phyloP scores from a whole-genome alignment of 805 yeast species.

The Priceomyces castillae region DNA sequence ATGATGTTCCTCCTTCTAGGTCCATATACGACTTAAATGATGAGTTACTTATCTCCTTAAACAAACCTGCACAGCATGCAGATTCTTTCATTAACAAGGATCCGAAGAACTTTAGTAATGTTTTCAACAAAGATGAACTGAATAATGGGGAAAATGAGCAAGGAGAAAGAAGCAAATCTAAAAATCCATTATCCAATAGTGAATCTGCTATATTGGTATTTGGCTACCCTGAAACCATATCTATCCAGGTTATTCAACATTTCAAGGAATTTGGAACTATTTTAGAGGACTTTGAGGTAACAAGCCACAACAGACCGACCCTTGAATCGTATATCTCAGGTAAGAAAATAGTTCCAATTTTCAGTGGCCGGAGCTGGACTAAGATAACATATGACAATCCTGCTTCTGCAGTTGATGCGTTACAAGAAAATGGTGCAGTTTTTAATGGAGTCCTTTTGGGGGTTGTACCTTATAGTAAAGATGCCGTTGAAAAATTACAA shows the following conservation, averaged over 20 bases:
- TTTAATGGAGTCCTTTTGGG: conserved; percentile 66
- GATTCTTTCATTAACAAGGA: conserved; percentile 45
- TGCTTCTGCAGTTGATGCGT: conserved; percentile 74
- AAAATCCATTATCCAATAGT: conserved; percentile 25
- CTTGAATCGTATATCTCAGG: conserved; percentile 3
- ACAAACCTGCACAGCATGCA: conserved; percentile 33
- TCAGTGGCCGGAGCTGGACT: conserved; percentile 88
- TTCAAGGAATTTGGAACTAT: conserved; percentile 79
- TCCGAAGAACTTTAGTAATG: conserved; percentile 45
- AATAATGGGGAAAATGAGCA: conserved; percentile 7
- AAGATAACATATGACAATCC: conserved; percentile 78
- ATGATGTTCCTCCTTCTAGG: conserved; percentile 49
- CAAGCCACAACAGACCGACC: conserved; percentile 11
- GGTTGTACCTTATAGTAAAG: conserved; percentile 65
- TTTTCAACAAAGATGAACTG: conserved; percentile 31
- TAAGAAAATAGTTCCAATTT: conserved; percentile 55
- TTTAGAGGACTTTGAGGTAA: conserved; percentile 64
- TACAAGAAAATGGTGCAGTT: conserved; percentile 75
- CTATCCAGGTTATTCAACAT: conserved; percentile 64
- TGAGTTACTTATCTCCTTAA: conserved; percentile 37
- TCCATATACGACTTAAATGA: conserved; percentile 50
- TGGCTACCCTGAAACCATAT: conserved; percentile 81
- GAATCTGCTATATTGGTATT: conserved; percentile 78
- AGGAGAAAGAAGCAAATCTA: conserved; percentile 10
- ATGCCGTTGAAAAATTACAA: conserved; percentile 57